Percentiles rank a stretch among this genome's conserved stretches.
Evolutionary conservation across 345 rosid species (phyloP).

Genomic region (Populus alba): DNA sequence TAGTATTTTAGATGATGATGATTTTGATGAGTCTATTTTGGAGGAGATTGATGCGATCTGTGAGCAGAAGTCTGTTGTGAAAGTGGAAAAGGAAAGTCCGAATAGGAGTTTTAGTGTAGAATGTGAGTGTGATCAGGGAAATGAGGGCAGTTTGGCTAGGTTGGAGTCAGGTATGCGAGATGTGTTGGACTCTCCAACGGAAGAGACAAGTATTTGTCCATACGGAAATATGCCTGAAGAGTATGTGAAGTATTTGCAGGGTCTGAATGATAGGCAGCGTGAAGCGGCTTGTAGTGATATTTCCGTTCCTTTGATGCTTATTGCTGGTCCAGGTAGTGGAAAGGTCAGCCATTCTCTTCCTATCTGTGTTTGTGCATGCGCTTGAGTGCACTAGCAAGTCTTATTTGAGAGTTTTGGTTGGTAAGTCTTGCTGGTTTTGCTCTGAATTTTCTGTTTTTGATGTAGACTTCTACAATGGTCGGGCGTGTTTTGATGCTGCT

Average conservation of each 20-base stretch:
- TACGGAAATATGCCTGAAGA: constrained; percentile 53
- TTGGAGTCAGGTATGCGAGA: constrained; percentile 5
- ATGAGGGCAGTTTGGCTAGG: constrained; percentile 13
- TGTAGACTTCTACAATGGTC: constrained; percentile 94
- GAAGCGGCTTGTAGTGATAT: constrained; percentile 79
- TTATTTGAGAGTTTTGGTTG: background rate
- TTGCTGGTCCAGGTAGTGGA: constrained; percentile 98
- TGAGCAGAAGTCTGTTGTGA: constrained; percentile 48
- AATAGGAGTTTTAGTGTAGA: constrained; percentile 16
- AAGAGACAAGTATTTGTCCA: constrained; percentile 24
- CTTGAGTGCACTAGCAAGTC: background rate
- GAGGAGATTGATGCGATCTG: constrained; percentile 68
- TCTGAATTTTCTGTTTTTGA: constrained; percentile 22
- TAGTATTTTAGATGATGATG: constrained; percentile 73
- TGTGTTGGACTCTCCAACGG: constrained; percentile 20
- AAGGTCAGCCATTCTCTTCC: constrained; percentile 49
- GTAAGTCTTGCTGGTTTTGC: constrained; percentile 4
- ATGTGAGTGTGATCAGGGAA: constrained; percentile 22
- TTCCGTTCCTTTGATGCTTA: constrained; percentile 78
- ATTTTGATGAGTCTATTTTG: constrained; percentile 59
- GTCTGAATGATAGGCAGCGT: constrained; percentile 78
- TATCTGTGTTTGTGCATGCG: background rate
- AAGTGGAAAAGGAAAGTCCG: constrained; percentile 25
- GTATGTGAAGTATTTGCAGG: constrained; percentile 55
- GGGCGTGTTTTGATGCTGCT: constrained; percentile 81